Conservation (phyloP, 2,329 filamentous ascomycete species). For the Dactylellina drechsleri region DNA sequence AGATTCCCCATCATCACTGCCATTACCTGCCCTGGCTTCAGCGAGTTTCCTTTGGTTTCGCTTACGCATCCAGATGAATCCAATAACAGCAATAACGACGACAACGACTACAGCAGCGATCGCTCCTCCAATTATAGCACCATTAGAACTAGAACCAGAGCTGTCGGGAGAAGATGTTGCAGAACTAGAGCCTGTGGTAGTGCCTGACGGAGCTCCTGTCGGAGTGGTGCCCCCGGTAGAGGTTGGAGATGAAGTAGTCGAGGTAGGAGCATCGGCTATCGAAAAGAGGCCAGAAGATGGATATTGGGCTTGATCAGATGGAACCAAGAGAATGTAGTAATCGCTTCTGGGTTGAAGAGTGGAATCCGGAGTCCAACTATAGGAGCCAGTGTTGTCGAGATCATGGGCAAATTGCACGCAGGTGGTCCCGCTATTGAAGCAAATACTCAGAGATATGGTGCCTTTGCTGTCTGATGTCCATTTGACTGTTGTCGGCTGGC, state of each 20-base stretch:
- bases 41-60: conserved; percentile 51
- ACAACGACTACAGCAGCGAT: conserved; percentile 45
- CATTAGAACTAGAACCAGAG: conserved; percentile 34
- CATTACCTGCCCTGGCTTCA: conserved; percentile 22
- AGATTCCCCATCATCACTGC: conserved; percentile 31
- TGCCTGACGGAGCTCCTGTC: not conserved
- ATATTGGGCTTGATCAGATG: not conserved
- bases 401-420: not conserved
- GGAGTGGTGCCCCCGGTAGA: not conserved
- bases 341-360: not conserved
- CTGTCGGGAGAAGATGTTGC: not conserved
- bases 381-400: conserved; percentile 12
- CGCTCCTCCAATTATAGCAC: conserved; percentile 43
- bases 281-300: not conserved
- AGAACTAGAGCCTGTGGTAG: not conserved
- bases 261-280: not conserved
- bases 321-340: conserved; percentile 29
- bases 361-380: conserved; percentile 19
- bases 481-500: conserved; percentile 23
- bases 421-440: conserved; percentile 1
- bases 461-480: conserved; percentile 12
- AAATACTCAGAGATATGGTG: conserved; percentile 8
- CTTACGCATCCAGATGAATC: conserved; percentile 52
- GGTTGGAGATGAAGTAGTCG: conserved; percentile 9
- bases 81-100: conserved; percentile 27